A percentile compares a stretch with the other conserved stretches of the same genome.
Evolutionary conservation across 139 green algal genomes (phyloP).

Genomic region (Ettlia oleoabundans): DNA sequence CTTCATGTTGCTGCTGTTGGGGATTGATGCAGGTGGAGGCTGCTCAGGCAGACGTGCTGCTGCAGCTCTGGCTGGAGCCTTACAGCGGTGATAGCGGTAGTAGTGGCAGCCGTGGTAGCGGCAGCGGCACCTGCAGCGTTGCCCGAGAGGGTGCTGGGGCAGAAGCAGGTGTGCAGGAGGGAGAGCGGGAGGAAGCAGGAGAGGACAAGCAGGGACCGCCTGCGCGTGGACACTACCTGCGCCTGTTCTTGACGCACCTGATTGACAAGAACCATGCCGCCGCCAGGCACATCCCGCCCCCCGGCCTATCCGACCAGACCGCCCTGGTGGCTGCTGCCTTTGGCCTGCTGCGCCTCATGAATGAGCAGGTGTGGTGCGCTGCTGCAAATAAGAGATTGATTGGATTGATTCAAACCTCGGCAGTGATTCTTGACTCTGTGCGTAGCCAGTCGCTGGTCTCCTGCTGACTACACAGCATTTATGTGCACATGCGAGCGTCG

Average conservation of each 20-base stretch:
- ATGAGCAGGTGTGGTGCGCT: constrained; percentile 28
- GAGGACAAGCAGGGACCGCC: not conserved
- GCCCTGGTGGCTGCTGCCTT: constrained; percentile 81
- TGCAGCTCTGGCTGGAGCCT: constrained; percentile 69
- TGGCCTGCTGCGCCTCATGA: constrained; percentile 63
- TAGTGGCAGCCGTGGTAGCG: not conserved
- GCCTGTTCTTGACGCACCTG: constrained; percentile 65
- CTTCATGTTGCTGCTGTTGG: too few species aligned
- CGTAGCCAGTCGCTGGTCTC: too few species aligned
- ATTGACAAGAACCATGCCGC: constrained; percentile 75
- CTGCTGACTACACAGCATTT: too few species aligned
- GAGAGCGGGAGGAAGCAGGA: not conserved
- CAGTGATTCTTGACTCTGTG: too few species aligned
- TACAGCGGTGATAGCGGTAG: not conserved
- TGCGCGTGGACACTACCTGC: constrained; percentile 36
- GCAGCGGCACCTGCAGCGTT: not conserved
- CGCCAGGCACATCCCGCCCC: constrained; percentile 71
- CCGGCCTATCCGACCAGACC: constrained; percentile 78
- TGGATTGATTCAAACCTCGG: too few species aligned
- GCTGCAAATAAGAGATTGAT: too few species aligned
- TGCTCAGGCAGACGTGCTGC: constrained; percentile 51
- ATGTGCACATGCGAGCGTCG: too few species aligned
- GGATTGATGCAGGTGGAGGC: too few species aligned
- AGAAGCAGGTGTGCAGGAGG: constrained; percentile 9
- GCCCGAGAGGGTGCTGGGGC: not conserved